phyloP scores from a whole-genome alignment of 345 rosid genomes.

The Euphorbia peplus region DNA sequence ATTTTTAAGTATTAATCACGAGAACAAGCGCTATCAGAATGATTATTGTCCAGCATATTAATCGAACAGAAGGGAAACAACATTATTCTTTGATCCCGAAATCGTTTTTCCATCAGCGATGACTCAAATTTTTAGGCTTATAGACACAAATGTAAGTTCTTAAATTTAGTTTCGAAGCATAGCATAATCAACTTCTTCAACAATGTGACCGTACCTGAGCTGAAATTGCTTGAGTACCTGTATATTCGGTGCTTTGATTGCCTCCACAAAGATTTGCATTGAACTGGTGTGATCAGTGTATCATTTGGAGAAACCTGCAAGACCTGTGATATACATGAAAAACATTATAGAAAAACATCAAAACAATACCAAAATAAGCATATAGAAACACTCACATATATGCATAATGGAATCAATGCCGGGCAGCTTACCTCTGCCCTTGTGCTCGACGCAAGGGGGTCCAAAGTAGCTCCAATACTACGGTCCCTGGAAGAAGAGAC shows the following conservation, averaged over 20 bases:
- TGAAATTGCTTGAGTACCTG: constrained; percentile 48
- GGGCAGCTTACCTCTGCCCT: constrained; percentile 61
- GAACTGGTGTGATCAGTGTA: constrained; percentile 27
- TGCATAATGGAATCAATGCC: background rate
- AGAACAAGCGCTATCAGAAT: background rate
- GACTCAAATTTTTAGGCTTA: background rate
- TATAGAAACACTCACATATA: background rate
- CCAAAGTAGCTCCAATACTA: constrained; percentile 38
- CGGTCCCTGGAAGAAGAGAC: constrained; percentile 44
- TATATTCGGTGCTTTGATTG: constrained; percentile 29
- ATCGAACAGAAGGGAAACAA: background rate
- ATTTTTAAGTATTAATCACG: constrained; percentile 3
- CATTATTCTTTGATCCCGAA: background rate
- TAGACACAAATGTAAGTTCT: background rate
- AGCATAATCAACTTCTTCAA: background rate
- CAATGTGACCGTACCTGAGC: constrained; percentile 50
- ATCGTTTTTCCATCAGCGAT: background rate
- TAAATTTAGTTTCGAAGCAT: background rate
- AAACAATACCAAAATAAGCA: background rate
- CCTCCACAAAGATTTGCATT: constrained; percentile 31
- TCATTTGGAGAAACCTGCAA: constrained; percentile 53
- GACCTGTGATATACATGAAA: constrained; percentile 14
- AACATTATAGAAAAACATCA: constrained; percentile 4
- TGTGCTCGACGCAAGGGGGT: constrained; percentile 62
- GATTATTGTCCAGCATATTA: background rate